These are phyloP conservation scores for Nidula microcarpa DNA, from an alignment of 768 basidiomycete genomes.

Conservation along the genomic window DNA sequence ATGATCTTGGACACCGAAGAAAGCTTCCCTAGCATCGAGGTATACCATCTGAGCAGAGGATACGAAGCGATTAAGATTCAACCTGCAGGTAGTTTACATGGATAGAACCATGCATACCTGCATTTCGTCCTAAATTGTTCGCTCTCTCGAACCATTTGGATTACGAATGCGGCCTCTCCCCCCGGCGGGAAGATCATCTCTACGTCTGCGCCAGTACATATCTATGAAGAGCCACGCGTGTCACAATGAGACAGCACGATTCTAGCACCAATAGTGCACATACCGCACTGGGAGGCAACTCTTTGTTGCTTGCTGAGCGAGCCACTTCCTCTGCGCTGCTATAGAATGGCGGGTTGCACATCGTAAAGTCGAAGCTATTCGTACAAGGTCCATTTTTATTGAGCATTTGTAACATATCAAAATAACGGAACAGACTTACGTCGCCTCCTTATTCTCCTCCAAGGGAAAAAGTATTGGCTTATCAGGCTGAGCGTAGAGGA, in stretches of 20 bases:
- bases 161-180: conserved; percentile 80
- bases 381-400: background rate
- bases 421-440: conserved; percentile 5
- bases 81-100: too few species aligned
- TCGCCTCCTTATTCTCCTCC: conserved; percentile 8
- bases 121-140: conserved; percentile 44
- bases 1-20: conserved; percentile 69
- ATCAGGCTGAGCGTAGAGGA: conserved; percentile 33
- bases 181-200: conserved; percentile 86
- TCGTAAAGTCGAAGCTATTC: conserved; percentile 67
- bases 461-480: conserved; percentile 48
- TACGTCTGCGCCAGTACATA: conserved; percentile 79
- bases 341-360: conserved; percentile 99
- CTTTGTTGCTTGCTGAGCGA: conserved; percentile 59
- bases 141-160: conserved; percentile 76
- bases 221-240: conserved; percentile 32
- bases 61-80: too few species aligned
- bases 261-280: conserved; percentile 12
- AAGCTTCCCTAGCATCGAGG: conserved; percentile 88
- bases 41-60: conserved; percentile 69
- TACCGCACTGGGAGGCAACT: conserved; percentile 67
- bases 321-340: conserved; percentile 65
- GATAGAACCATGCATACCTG: conserved; percentile 36
- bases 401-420: background rate
- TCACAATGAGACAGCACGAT: background rate